Evolutionary conservation across 2,329 filamentous ascomycete species (phyloP).

Genomic region (Sporothrix protearum): DNA sequence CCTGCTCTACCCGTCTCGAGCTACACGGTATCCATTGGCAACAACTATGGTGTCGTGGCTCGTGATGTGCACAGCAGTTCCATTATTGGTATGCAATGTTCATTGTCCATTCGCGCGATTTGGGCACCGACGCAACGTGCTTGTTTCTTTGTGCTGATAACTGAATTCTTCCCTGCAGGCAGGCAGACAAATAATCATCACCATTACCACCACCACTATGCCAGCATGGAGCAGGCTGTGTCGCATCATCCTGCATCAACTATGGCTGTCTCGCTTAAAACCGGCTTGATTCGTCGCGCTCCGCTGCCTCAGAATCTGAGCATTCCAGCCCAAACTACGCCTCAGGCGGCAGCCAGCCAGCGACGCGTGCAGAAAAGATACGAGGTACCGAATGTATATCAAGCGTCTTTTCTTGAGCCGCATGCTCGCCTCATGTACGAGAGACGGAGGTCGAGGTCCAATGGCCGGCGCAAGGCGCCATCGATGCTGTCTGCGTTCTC

Average conservation of each 20-base stretch:
- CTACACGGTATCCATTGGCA: no score
- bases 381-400: not conserved
- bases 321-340: not conserved
- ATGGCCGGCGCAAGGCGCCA: not conserved
- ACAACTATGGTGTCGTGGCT: no score
- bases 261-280: not conserved
- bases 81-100: no score
- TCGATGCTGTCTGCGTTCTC: not conserved
- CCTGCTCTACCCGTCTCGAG: no score
- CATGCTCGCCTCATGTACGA: not conserved
- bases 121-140: no score
- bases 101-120: no score
- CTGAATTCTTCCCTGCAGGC: no score
- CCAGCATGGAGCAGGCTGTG: not conserved
- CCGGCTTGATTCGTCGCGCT: not conserved
- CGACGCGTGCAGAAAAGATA: not conserved
- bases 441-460: not conserved
- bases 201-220: not conserved
- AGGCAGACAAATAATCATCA: not conserved
- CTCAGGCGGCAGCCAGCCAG: not conserved
- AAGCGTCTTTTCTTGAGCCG: not conserved
- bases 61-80: no score
- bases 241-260: not conserved
- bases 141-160: no score
- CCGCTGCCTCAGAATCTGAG: not conserved